Base-by-base conservation (phyloP, 345 rosid species). In the Noccaea caerulescens region DNA sequence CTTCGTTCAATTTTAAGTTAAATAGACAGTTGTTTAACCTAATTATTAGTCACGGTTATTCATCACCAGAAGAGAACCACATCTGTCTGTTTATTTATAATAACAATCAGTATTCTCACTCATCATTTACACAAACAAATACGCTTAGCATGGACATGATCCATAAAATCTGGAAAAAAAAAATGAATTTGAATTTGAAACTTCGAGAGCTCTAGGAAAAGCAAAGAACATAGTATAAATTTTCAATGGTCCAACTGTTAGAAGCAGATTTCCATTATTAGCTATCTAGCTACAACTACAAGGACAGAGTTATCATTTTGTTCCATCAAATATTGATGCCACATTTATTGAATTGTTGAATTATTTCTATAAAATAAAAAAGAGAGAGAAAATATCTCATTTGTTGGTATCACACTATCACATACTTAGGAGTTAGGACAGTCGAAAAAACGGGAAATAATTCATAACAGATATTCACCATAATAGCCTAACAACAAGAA, bases 221-320 rank as follows among this genome's bases (percentile, higher is more conserved):
- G 1, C 36, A 25, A 36, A 7, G 3, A 30, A 55, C 27, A 25
- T 2, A 25, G 27, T 25, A 25, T 25, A 46, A 76, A 12, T 0
- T 32, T 47, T 2, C 2, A 56, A 49, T 69, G 69, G 75, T 69
- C 60, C 70, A 10, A 47, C 71, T 76, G 71, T 10, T 18, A 18
- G 59, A 18, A 55, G 54, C 5, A 63, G 39, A 56, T 69, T 63
- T 69, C 71, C 34, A 63, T 76, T 76, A 14, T 56, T 54, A 53
- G 78, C 56, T 60, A 68, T 68, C 63, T 59, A 74, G 41, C 66
- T 55, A 68, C 18, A 30, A 68, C 51, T 41, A n/a, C 3, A 20
- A 69, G 14, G 39, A 62, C 58, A 54, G 57, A 61, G 54, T 47
- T 54, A 76, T 56, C 79, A 46, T 62, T 55, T 55, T 63, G 75